Percentiles rank a stretch among this genome's conserved stretches.
Conservation (phyloP, 495 filamentous ascomycete species). For the Penicillium antarcticum region DNA sequence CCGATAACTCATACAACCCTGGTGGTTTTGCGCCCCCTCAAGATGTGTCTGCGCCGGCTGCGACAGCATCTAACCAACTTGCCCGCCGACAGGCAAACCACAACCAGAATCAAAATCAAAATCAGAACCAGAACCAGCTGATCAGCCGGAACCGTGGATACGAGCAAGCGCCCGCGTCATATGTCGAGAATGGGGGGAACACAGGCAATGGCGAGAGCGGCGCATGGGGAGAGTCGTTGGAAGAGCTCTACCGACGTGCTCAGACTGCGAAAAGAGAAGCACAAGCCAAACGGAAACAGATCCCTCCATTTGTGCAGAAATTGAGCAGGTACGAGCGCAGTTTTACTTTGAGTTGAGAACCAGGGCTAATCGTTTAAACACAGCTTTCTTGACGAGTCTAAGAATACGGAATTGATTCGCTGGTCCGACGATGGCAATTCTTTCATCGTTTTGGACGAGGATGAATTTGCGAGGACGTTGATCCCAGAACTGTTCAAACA, state of each 20-base stretch:
- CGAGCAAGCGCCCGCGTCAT: constrained; percentile 45
- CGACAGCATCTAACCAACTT: constrained; percentile 58
- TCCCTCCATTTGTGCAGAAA: constrained; percentile 98
- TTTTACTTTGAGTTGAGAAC: background rate
- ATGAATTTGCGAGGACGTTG: constrained; percentile 96
- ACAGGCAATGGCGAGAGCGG: constrained; percentile 37
- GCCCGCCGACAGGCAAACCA: constrained; percentile 48
- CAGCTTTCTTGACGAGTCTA: constrained; percentile 89
- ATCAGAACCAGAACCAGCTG: constrained; percentile 49
- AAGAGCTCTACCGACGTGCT: constrained; percentile 73
- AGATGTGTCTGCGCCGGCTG: constrained; percentile 44
- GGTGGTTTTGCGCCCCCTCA: constrained; percentile 30
- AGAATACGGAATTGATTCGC: constrained; percentile 91
- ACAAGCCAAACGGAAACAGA: constrained; percentile 83
- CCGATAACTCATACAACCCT: constrained; percentile 41
- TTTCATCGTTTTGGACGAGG: constrained; percentile 95
- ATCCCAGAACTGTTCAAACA: constrained; percentile 99
- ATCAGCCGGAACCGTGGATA: constrained; percentile 45
- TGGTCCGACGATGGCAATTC: constrained; percentile 97
- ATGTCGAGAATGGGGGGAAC: constrained; percentile 43
- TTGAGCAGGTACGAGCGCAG: constrained; percentile 77
- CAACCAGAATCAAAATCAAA: constrained; percentile 30
- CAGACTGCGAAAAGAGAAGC: constrained; percentile 76
- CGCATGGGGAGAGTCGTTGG: constrained; percentile 63
- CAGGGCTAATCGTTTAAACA: constrained; percentile 18